Evolutionary conservation across 805 yeast genomes (phyloP), one percentile per base, ranked within the genome.

Genomic region (Nakazawaea anatomiae): DNA sequence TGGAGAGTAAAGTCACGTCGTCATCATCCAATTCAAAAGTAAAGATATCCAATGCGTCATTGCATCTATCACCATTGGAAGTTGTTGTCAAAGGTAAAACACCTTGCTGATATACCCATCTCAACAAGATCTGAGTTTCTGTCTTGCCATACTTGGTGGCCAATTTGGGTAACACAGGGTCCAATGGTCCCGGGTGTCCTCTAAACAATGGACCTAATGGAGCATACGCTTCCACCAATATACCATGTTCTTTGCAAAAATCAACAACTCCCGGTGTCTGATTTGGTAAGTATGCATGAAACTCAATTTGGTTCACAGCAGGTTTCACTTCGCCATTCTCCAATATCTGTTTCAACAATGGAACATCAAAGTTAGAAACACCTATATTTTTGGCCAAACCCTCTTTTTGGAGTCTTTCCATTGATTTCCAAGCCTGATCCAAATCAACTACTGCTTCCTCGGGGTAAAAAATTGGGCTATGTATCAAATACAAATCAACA

Each of bases 231-330:
- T 74, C 76, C 9, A 73, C 57, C 32, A 66, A 54, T 46, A 74
- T 73, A 25, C 53, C 60, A 53, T 75, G 55, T 30, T 65, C 54
- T 39, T 62, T 60, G 32, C 67, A 59, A 55, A 60, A 76, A 6
- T 71, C 65, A 38, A 65, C 54, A 32, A 77, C 70, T 3, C 80
- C 85, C 1, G 80, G 77, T 2, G 83, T 69, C 60, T 83, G 87
- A 54, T 73, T 67, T 57, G 82, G 87, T 56, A 82, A 71, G 59
- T 79, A 78, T 0, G 88, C 82, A 62, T 78, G 82, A 63, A 70
- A 83, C 62, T 84, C 89, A 54, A 84, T 76, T 65, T 84, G 89
- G 60, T 82, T 76, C 12, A 81, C 81, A 43, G 66, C 74, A 2
- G 89, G 89, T 54, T 68, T 67, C 41, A 72, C 57, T 49, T 67